Evolutionary conservation across 2,329 filamentous ascomycete species (phyloP), one percentile per base, ranked within the genome.

Genomic region (Byssoonygena ceratinophila): DNA sequence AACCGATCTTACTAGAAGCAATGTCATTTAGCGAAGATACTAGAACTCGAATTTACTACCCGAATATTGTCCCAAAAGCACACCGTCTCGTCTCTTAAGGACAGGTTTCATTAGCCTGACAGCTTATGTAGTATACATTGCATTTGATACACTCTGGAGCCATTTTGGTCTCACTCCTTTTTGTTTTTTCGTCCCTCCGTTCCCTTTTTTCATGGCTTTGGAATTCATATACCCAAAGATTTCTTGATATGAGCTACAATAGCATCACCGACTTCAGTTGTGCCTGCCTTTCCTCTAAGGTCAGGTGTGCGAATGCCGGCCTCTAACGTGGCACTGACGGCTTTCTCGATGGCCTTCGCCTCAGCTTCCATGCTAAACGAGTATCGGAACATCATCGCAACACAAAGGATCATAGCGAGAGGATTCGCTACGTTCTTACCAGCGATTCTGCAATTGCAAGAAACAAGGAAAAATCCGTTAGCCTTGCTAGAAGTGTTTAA

Each of bases 361-460:
- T 94, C 82, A 41, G 79, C 74, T 32, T 85, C 82, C 62, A 91
- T 79, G 62, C 82, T 81, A 48, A 95, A 78, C 6, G 87, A 94
- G 75, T 94, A 96, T 61, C 86, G 83, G 63, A 95, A 80, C 84
- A 96, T 88, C 85, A 96, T 90, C 62, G 87, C 87, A 9, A 94
- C 79, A 2, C 87, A 94, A 20, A 96, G 80, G 57, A 96, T 86
- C 58, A 87, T 91, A 40, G 88, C 89, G 54, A 95, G 76, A 3
- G 90, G 90, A 72, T 91, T 94, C 61, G 92, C 87, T 59, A 94
- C 83, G 57, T 86, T 85, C 70, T 90, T 78, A 54, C 88, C 88
- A 0, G 85, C 87, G 62, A 96, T 95, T 61, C 94, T 88, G 43
- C 85, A 86, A 23, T 85, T 85, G n/a, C n/a, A n/a, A n/a, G n/a